Evolutionary conservation across 1,284 basidiomycete genomes (phyloP), one percentile per base, ranked within the genome.

Genomic region (Ganoderma boninense): DNA sequence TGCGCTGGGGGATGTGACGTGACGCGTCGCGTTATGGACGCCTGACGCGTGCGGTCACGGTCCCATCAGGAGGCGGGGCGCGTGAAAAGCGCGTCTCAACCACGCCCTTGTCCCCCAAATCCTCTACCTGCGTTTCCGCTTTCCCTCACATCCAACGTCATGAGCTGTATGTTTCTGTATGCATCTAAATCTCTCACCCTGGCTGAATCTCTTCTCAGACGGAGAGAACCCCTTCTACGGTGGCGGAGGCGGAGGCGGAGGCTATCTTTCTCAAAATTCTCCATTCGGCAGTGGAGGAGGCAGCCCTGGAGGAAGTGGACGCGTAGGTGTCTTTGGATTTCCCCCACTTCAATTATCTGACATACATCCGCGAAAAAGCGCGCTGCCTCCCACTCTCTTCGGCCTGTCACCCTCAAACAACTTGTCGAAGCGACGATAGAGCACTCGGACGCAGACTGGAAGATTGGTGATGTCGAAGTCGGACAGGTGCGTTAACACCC

Each of bases 401-500:
- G 97, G 60, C 96, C 97, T 6, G 89, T 98, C 60, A 97, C 95
- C 4, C 87, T 97, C 75, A 88, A 91, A 66, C 96, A 98, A 80
- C 86, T 98, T 62, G 77, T 87, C 62, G 88, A 89, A 73, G 95
- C 97, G 2, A 86, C 85, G 43, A 96, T 98, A 83, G 87, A 91
- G 7, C 95, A 98, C 78, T 86, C 92, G 0, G 97, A 99, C 74
- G 92, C 95, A 1, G 95, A 97, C 65, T 97, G 96, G 89, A 87
- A 86, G 67, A 87, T 98, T 62, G 96, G 97, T 73, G 92, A 90
- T 26, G 82, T 87, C 6, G 95, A 97, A 73, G 85, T 97, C 68
- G 92, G 92, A 65, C 94, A 96, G 80, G 95, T 95, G 73, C 69
- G 86, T 40, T 26, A 7, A 23, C 82, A 1, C 43, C 20, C 20